These are phyloP conservation scores for Fomitopsis pinicola DNA, from an alignment of 1,284 basidiomycete species.

Conservation along the genomic window DNA sequence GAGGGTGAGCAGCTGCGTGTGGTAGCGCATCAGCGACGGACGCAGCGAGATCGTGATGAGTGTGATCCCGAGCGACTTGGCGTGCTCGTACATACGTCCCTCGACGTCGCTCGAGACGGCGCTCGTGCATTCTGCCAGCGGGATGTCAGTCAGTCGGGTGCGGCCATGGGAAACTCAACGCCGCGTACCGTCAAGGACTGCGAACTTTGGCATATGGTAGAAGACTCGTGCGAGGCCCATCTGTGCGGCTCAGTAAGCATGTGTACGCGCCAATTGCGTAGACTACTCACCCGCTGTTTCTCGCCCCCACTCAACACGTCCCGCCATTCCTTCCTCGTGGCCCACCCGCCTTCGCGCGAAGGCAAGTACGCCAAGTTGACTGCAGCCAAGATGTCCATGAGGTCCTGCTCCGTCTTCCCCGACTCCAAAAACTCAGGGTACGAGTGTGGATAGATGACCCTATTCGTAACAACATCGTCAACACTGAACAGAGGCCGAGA, in stretches of 20 bases:
- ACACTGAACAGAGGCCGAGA: not conserved
- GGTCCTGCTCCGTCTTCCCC: constrained; percentile 62
- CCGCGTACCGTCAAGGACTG: constrained; percentile 64
- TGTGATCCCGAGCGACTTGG: constrained; percentile 90
- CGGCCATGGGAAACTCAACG: not conserved
- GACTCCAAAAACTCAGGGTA: constrained; percentile 70
- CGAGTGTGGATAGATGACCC: constrained; percentile 80
- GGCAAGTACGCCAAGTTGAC: constrained; percentile 88
- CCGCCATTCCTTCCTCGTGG: constrained; percentile 92
- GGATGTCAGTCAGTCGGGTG: not conserved
- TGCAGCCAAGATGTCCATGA: constrained; percentile 71
- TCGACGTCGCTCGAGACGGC: constrained; percentile 97
- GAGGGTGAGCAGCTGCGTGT: constrained; percentile 76
- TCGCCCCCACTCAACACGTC: constrained; percentile 94
- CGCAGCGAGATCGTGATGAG: constrained; percentile 88
- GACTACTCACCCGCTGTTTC: constrained; percentile 74
- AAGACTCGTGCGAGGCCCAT: constrained; percentile 86
- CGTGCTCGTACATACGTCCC: constrained; percentile 93
- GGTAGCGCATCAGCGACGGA: constrained; percentile 80
- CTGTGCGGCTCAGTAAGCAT: constrained; percentile 31
- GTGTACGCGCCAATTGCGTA: not conserved
- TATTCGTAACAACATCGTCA: constrained; percentile 14
- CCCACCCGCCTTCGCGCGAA: constrained; percentile 85
- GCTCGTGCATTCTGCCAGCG: constrained; percentile 79
- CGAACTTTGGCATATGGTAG: constrained; percentile 79